A percentile compares a stretch with the other conserved stretches of the same genome.
phyloP scores from a whole-genome alignment of 2,329 filamentous ascomycete species.

The Botrytis tulipae region DNA sequence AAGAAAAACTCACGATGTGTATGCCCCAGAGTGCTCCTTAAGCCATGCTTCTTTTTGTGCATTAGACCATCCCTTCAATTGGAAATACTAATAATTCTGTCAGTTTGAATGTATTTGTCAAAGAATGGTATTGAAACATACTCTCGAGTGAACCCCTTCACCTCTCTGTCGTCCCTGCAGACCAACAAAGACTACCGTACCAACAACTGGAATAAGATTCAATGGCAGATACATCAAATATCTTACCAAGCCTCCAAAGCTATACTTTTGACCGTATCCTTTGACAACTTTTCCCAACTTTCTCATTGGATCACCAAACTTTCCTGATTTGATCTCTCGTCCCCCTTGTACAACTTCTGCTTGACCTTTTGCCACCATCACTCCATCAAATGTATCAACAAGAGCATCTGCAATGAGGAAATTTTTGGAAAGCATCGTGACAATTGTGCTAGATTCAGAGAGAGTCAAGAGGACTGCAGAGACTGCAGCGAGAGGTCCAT shows the following conservation, averaged over 20 bases:
- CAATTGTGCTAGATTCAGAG: slow-evolving; percentile 58
- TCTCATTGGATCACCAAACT: slow-evolving; percentile 49
- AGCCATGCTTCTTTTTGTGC: slow-evolving; percentile 67
- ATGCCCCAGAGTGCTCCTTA: slow-evolving; percentile 67
- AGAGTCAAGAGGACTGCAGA: slow-evolving; percentile 68
- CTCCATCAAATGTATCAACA: slow-evolving; percentile 85
- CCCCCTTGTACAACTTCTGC: slow-evolving; percentile 68
- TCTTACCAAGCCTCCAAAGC: slow-evolving; percentile 64
- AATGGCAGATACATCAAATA: slow-evolving; percentile 74
- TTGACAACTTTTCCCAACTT: slow-evolving; percentile 57
- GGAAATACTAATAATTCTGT: slow-evolving; percentile 68
- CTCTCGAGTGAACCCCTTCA: slow-evolving; percentile 50
- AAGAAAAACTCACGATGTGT: slow-evolving; percentile 65
- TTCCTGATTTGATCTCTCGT: slow-evolving; percentile 65
- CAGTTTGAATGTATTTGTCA: background rate
- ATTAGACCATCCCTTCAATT: slow-evolving; percentile 79
- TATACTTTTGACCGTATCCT: slow-evolving; percentile 56
- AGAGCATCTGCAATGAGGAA: slow-evolving; percentile 81
- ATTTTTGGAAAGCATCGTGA: slow-evolving; percentile 58
- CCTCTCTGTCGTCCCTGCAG: slow-evolving; percentile 59
- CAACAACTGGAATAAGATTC: slow-evolving; percentile 89
- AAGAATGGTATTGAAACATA: slow-evolving; percentile 40
- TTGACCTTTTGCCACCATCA: slow-evolving; percentile 52
- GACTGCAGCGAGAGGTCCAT: slow-evolving; percentile 76
- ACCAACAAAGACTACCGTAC: slow-evolving; percentile 76